These are phyloP conservation scores for Boletales sp. DNA, from an alignment of 768 basidiomycete genomes.

Conservation along the genomic window DNA sequence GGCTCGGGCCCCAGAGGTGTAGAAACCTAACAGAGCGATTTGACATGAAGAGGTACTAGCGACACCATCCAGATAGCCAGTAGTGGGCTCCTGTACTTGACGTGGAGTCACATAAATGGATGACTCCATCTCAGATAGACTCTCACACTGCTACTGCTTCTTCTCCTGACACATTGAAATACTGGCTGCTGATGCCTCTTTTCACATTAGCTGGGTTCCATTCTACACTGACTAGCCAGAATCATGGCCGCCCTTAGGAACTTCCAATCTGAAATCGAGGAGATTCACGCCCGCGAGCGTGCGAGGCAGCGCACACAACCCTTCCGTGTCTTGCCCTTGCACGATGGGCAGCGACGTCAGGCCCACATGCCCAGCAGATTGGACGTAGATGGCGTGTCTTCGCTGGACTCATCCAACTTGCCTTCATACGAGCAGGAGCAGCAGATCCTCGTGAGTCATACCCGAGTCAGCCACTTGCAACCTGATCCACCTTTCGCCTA, in stretches of 20 bases:
- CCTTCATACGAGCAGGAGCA: conserved; percentile 16
- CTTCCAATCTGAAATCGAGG: conserved; percentile 71
- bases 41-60: too few species aligned
- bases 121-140: neutral
- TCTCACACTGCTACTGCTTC: neutral
- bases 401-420: neutral
- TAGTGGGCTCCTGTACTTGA: too few species aligned
- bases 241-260: conserved; percentile 31
- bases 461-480: neutral
- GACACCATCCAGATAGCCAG: too few species aligned
- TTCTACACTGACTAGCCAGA: neutral
- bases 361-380: conserved; percentile 8
- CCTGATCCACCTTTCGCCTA: neutral
- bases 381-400: neutral
- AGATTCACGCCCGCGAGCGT: conserved; percentile 66
- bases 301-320: conserved; percentile 51
- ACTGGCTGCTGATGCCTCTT: conserved; percentile 11
- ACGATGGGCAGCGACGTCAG: conserved; percentile 49
- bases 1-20: too few species aligned
- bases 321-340: conserved; percentile 7
- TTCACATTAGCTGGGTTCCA: neutral
- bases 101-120: too few species aligned
- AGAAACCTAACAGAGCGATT: too few species aligned
- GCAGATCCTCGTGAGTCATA: conserved; percentile 12
- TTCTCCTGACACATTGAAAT: conserved; percentile 1